phyloP scores from a whole-genome alignment of 176 grass and related monocot genomes.

The Oryza brachyantha region DNA sequence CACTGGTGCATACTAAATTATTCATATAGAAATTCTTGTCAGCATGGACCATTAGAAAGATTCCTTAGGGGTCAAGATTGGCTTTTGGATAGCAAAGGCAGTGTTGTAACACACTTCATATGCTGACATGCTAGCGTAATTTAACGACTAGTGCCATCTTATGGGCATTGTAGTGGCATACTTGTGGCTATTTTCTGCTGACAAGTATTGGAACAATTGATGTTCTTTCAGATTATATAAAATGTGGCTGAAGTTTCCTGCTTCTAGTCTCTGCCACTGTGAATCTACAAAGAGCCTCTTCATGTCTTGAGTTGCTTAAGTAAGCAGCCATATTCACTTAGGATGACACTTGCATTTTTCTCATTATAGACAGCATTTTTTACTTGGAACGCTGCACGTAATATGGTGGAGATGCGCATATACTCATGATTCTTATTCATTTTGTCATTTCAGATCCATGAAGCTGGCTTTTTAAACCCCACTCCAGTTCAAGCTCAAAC shows the following conservation, averaged over 20 bases:
- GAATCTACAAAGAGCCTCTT: slow-evolving; percentile 58
- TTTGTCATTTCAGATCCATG: slow-evolving; percentile 59
- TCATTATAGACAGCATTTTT: slow-evolving; percentile 10
- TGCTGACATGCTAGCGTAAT: slow-evolving; percentile 42
- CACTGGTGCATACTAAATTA: neutral
- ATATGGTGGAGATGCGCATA: neutral
- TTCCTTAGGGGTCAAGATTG: slow-evolving; percentile 11
- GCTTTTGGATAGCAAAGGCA: slow-evolving; percentile 11
- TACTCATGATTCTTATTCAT: slow-evolving; percentile 24
- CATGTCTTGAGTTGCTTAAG: slow-evolving; percentile 78
- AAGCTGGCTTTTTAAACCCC: slow-evolving; percentile 77
- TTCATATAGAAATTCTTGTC: slow-evolving; percentile 18
- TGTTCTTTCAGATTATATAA: slow-evolving; percentile 69
- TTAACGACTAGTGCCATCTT: slow-evolving; percentile 40
- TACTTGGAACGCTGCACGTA: neutral
- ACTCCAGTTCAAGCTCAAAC: slow-evolving; percentile 98
- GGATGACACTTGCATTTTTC: slow-evolving; percentile 55
- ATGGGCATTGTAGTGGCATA: slow-evolving; percentile 58
- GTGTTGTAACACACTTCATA: slow-evolving; percentile 36
- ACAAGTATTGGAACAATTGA: slow-evolving; percentile 64
- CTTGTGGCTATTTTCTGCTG: slow-evolving; percentile 67
- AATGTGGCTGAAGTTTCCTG: slow-evolving; percentile 75
- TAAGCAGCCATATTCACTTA: slow-evolving; percentile 85
- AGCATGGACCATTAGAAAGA: neutral
- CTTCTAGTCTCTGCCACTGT: slow-evolving; percentile 83